Conservation (phyloP, 2,329 filamentous ascomycete species). For the Thielaviopsis cerberus region DNA sequence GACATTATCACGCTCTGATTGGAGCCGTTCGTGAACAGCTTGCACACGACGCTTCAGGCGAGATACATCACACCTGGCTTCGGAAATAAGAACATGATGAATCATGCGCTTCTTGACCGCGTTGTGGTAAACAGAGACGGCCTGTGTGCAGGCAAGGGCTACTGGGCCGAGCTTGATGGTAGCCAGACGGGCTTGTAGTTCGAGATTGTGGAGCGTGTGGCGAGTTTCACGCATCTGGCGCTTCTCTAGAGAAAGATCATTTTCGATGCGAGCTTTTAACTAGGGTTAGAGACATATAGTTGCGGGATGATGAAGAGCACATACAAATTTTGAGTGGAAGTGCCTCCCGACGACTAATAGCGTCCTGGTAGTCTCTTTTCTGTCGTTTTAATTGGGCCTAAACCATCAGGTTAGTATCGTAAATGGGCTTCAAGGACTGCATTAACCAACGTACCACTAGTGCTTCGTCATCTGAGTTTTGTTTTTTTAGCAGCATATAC, state of each 20-base stretch:
- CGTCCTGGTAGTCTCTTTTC: conserved; percentile 50
- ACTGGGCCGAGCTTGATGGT: background rate
- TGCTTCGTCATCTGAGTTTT: conserved; percentile 19
- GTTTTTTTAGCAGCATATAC: conserved; percentile 23
- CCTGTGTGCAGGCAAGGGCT: background rate
- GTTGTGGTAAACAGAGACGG: conserved; percentile 4
- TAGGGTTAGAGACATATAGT: too few species aligned
- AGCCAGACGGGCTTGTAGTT: conserved; percentile 1
- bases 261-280: background rate
- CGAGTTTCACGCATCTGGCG: conserved; percentile 38
- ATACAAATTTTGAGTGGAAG: conserved; percentile 55
- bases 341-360: conserved; percentile 42
- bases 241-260: background rate
- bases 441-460: background rate
- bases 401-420: conserved; percentile 10
- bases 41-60: conserved; percentile 48
- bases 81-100: conserved; percentile 48
- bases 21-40: conserved; percentile 35
- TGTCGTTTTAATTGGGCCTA: conserved; percentile 36
- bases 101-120: conserved; percentile 4
- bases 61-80: conserved; percentile 64
- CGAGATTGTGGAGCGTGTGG: conserved; percentile 33
- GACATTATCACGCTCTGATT: conserved; percentile 23
- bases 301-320: background rate
- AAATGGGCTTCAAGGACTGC: background rate